Evolutionary conservation across 129 eudicot genomes (phyloP).

Genomic region (Ambrosia artemisiifolia): DNA sequence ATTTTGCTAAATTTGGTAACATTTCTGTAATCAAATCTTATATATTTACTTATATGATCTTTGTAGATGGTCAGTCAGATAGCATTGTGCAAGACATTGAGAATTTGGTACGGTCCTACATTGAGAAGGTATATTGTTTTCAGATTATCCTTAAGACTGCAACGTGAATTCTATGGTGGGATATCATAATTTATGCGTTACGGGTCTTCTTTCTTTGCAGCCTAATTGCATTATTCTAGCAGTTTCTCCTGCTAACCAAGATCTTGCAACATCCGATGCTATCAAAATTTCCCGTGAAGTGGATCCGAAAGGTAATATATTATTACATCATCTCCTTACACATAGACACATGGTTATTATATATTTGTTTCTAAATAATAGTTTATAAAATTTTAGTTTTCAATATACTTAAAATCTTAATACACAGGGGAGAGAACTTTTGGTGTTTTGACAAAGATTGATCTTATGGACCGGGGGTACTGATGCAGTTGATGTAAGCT

Average conservation of each 20-base stretch:
- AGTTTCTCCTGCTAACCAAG: conserved; percentile 98
- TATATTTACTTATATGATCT: conserved; percentile 5
- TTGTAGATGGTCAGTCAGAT: conserved; percentile 81
- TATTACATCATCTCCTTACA: conserved; percentile 9
- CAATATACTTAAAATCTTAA: neutral
- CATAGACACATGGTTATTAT: neutral
- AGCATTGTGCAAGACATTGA: conserved; percentile 85
- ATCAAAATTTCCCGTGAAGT: conserved; percentile 93
- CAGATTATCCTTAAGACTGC: neutral
- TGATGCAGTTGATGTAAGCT: conserved; percentile 93
- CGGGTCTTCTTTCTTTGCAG: conserved; percentile 51
- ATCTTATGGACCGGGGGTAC: conserved; percentile 99
- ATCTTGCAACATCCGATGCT: conserved; percentile 98
- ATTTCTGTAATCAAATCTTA: neutral
- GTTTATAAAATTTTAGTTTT: neutral
- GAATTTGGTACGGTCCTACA: conserved; percentile 82
- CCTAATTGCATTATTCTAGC: conserved; percentile 97
- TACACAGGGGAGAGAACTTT: conserved; percentile 93
- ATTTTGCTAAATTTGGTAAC: conserved; percentile 4
- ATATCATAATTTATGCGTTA: conserved; percentile 2
- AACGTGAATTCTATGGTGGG: neutral
- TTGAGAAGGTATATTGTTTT: conserved; percentile 72
- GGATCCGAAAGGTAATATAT: conserved; percentile 80
- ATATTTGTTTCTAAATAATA: conserved; percentile 12
- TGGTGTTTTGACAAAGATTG: conserved; percentile 95